Evolutionary conservation across 176 grass and related monocot species (phyloP).

Genomic region (Pontederia crassipes): DNA sequence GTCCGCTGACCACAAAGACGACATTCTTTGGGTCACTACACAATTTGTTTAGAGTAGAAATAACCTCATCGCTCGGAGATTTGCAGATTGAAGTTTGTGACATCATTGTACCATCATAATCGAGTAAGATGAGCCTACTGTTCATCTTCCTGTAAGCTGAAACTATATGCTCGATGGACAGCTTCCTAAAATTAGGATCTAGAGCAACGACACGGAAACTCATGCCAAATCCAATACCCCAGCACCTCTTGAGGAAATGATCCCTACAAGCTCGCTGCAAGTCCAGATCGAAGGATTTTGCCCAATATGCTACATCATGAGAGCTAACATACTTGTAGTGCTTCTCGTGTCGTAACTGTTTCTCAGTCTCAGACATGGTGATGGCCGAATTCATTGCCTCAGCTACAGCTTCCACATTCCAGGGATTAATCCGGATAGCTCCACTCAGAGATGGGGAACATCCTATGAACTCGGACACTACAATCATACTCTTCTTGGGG

Average conservation of each 20-base stretch:
- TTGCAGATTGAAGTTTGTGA: slow-evolving; percentile 30
- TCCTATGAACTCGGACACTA: slow-evolving; percentile 56
- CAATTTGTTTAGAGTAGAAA: slow-evolving; percentile 30
- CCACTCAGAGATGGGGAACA: slow-evolving; percentile 55
- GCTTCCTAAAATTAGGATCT: slow-evolving; percentile 39
- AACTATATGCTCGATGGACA: slow-evolving; percentile 36
- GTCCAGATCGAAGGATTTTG: slow-evolving; percentile 45
- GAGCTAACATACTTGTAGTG: slow-evolving; percentile 51
- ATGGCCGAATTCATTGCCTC: slow-evolving; percentile 34
- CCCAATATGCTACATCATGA: slow-evolving; percentile 48
- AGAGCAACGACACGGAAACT: slow-evolving; percentile 39
- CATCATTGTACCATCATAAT: slow-evolving; percentile 61
- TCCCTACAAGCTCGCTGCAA: slow-evolving; percentile 37
- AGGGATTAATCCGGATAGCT: slow-evolving; percentile 47
- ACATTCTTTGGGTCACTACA: slow-evolving; percentile 38
- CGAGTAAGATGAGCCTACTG: slow-evolving; percentile 44
- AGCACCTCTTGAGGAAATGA: slow-evolving; percentile 26
- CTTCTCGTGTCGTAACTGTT: slow-evolving; percentile 47
- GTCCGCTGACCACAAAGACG: slow-evolving; percentile 48
- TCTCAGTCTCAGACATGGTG: slow-evolving; percentile 15
- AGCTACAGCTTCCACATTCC: slow-evolving; percentile 42
- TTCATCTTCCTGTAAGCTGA: slow-evolving; percentile 27
- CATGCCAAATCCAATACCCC: slow-evolving; percentile 45
- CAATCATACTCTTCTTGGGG: slow-evolving; percentile 31
- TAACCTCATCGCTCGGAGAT: slow-evolving; percentile 37